Evolutionary conservation across 176 grass and related monocot species (phyloP).

Genomic region (Musa troglodytarum): DNA sequence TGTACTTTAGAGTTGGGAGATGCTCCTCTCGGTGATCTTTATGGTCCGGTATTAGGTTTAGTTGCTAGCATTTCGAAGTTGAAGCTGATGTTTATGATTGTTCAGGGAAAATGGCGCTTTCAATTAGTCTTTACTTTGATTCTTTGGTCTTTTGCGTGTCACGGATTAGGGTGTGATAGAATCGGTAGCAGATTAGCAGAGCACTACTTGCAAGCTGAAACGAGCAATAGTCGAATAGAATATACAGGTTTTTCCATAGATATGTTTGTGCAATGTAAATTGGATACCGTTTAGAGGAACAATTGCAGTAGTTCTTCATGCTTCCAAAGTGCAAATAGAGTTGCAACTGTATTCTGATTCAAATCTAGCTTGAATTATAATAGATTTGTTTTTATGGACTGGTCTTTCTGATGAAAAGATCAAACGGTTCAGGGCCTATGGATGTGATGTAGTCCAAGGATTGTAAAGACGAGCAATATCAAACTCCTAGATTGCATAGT

Average conservation of each 20-base stretch:
- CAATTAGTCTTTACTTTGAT: background rate
- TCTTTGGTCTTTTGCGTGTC: too few relatives aligned
- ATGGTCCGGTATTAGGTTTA: background rate
- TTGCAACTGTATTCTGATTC: background rate
- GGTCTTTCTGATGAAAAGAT: background rate
- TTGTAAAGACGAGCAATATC: too few relatives aligned
- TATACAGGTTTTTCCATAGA: too few relatives aligned
- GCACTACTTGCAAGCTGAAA: background rate
- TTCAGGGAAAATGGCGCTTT: background rate
- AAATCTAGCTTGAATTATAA: background rate
- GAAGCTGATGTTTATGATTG: background rate
- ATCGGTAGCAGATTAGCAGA: too few relatives aligned
- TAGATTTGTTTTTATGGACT: background rate
- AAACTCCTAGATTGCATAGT: too few relatives aligned
- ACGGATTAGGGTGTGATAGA: too few relatives aligned
- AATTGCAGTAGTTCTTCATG: background rate
- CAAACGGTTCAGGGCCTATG: background rate
- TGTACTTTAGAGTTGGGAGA: background rate
- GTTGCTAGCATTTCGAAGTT: background rate
- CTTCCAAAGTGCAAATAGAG: background rate
- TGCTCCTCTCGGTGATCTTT: background rate
- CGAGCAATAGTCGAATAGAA: background rate
- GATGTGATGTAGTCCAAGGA: too few relatives aligned
- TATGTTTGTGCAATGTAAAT: background rate
- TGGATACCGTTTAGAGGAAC: background rate